Evolutionary conservation across 345 rosid species (phyloP), one percentile per base, ranked within the genome.

Genomic region (Carallia pectinifolia): DNA sequence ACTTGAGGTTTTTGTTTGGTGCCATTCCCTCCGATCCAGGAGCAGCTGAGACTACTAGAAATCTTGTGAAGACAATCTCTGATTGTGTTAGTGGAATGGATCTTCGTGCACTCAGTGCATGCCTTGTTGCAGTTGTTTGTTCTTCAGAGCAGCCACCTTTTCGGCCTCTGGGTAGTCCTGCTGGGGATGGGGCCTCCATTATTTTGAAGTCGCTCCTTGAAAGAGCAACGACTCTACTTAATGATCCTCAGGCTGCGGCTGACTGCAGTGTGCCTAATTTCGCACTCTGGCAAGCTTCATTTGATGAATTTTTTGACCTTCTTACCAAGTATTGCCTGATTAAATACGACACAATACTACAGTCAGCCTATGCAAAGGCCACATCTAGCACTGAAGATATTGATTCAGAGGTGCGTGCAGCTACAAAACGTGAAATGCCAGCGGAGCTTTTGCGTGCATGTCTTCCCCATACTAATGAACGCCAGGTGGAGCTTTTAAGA

Each of bases 61-160:
- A 79, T 79, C 95, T 94, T 53, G 87, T 91, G 6, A 83, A 87
- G 75, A 79, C 86, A 0, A 92, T 95, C 58, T 84, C 87, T 9
- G 74, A 74, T 6, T 92, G 93, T 68, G 85, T 95, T 53, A 79
- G 74, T 65, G 84, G 84, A 52, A 95, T 95, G 99, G 97, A 95
- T 73, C 87, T 92, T 18, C 89, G 86, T 68, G 88, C 99, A 44
- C 83, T 95, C 17, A 86, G 99, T 70, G 93, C 90, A 37, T 95
- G 99, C 80, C 96, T 95, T 69, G 96, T 92, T 58, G 97, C 99
- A 30, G 97, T 95, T 71, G 99, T 95, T 71, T 95, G 99, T 74
- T 95, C 99, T 38, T 85, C 87, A 27, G 99, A 95, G 79, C 97
- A 92, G 84, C 99, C 99, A 1, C 99, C 98, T 12, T 90, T 96